Conservation (phyloP, 805 yeast species). For the Candida insectorum region DNA sequence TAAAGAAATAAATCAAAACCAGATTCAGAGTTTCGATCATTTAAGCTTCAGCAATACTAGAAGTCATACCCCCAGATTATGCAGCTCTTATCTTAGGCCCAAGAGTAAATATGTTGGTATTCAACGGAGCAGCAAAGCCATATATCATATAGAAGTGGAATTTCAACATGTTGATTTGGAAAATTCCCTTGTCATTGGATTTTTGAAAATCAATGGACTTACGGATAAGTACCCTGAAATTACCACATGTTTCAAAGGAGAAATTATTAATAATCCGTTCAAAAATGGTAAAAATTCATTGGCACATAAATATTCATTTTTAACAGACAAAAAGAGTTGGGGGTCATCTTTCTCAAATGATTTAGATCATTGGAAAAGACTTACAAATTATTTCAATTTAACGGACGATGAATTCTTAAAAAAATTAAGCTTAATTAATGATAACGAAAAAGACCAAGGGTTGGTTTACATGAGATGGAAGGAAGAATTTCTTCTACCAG, state of each 20-base stretch:
- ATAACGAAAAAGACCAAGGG: slow-evolving; percentile 25
- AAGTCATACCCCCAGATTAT: slow-evolving; percentile 24
- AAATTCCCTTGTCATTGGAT: slow-evolving; percentile 52
- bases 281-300: slow-evolving; percentile 7
- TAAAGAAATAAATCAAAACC: too few relatives aligned
- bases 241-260: slow-evolving; percentile 71
- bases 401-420: slow-evolving; percentile 30
- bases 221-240: slow-evolving; percentile 60
- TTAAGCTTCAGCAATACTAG: slow-evolving; percentile 6
- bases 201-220: slow-evolving; percentile 61
- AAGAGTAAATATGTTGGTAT: slow-evolving; percentile 63
- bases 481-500: slow-evolving; percentile 82
- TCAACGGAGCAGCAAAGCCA: slow-evolving; percentile 64
- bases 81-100: slow-evolving; percentile 50
- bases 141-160: slow-evolving; percentile 67
- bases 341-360: slow-evolving; percentile 42
- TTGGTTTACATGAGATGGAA: slow-evolving; percentile 90
- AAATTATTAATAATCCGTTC: slow-evolving; percentile 55
- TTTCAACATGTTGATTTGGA: slow-evolving; percentile 64
- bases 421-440: slow-evolving; percentile 27
- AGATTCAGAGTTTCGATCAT: too few relatives aligned
- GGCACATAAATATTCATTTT: slow-evolving; percentile 42
- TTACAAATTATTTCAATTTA: slow-evolving; percentile 48
- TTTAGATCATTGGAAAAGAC: slow-evolving; percentile 50
- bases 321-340: slow-evolving; percentile 58